Base-by-base conservation (phyloP, 768 basidiomycete species). In the Hemileccinum impolitum region DNA sequence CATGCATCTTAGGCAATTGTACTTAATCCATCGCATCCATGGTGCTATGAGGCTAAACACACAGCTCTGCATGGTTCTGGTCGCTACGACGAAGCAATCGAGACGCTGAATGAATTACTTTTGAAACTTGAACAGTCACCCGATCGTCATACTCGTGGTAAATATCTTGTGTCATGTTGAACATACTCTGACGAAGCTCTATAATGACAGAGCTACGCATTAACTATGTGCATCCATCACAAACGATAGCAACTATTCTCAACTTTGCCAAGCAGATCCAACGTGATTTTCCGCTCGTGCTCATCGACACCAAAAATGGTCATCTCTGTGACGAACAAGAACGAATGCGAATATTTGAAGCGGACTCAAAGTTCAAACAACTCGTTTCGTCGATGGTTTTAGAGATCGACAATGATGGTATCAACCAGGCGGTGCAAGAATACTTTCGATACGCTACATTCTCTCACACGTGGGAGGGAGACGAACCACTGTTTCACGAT, bases 381-480 rank as follows among this genome's bases (percentile, higher is more conserved):
- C 58, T 62, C 15, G 39, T 63, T 13, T 51, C 50, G 1, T 62
- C 55, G 11, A 52, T 52, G 48, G 39, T 25, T 14, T 17, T 13
- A 39, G 31, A 26, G 12, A 14, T 45, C 9, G 51, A 47, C 7
- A 9, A 39, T 3, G 15, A 21, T 5, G 14, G 26, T 17, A 50
- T 57, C 32, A 15, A 38, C 1, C 48, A 42, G 36, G 40, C 4
- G 1, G 46, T 61, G 7, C 37, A 23, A 44, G 48, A 51, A 15
- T 58, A 50, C 15, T 62, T 50, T 39, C 42, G 46, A 30, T 62
- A 60, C 7, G 58, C 50, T 2, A 63, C 59, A 30, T 50, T 62
- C 13, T 62, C 60, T 10, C 62, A 62, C 26, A 62, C 55, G 0
- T 62, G 60, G 60, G 60, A 52, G 2, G 47, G 28, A 14, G 39